A percentile compares a stretch with the other conserved stretches of the same genome.
Conservation (phyloP, 2,329 filamentous ascomycete genomes). For the Alternaria longipes region DNA sequence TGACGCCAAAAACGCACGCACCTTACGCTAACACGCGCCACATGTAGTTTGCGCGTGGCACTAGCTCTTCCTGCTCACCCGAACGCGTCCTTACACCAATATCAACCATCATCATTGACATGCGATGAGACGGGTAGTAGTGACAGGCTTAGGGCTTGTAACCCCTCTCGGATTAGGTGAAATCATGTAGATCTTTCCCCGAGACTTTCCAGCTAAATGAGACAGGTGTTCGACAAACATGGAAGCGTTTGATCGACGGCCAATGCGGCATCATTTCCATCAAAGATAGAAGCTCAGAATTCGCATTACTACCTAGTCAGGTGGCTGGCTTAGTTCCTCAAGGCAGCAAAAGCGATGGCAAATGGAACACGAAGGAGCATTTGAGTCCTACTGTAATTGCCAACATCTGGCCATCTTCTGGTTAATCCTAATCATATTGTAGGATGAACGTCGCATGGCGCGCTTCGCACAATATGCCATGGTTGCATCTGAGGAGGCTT, state of each 20-base stretch:
- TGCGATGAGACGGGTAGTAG: slow-evolving; percentile 61
- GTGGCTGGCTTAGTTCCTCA: slow-evolving; percentile 83
- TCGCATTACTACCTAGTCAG: slow-evolving; percentile 79
- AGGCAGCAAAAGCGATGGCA: slow-evolving; percentile 55
- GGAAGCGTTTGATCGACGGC: slow-evolving; percentile 80
- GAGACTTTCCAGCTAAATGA: slow-evolving; percentile 1
- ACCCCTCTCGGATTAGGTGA: slow-evolving; percentile 78
- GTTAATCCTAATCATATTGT: slow-evolving; percentile 46
- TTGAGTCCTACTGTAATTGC: slow-evolving; percentile 46
- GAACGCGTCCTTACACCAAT: slow-evolving; percentile 3
- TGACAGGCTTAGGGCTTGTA: slow-evolving; percentile 60
- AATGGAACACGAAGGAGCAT: slow-evolving; percentile 60
- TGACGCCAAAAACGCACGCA: background rate
- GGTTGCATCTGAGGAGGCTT: slow-evolving; percentile 84
- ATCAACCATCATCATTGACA: slow-evolving; percentile 41
- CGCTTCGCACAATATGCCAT: slow-evolving; percentile 90
- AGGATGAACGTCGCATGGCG: slow-evolving; percentile 84
- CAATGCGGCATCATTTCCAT: slow-evolving; percentile 83
- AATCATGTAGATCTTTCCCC: background rate
- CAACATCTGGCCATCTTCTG: background rate
- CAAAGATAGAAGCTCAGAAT: slow-evolving; percentile 67
- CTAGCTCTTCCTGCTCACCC: slow-evolving; percentile 7
- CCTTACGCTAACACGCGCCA: slow-evolving; percentile 16
- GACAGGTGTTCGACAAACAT: slow-evolving; percentile 74
- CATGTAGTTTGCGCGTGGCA: slow-evolving; percentile 22